Percentiles rank a stretch among this genome's conserved stretches.
These are phyloP conservation scores for Myriosclerotinia curreyana DNA, from an alignment of 2,329 filamentous ascomycete species.

Conservation along the genomic window DNA sequence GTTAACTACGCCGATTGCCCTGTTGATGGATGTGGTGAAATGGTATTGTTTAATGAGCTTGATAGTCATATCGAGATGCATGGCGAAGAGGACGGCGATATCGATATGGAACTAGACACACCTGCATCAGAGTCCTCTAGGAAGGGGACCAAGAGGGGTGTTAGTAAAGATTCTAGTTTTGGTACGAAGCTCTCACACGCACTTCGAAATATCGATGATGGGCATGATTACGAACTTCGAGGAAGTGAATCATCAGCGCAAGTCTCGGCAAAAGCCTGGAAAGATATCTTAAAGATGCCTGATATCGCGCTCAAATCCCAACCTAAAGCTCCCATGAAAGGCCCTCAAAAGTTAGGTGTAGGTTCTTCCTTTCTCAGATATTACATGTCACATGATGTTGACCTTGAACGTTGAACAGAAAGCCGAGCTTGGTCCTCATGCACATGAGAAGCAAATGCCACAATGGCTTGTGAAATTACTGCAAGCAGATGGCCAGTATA, in stretches of 20 bases:
- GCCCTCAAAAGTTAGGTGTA: constrained; percentile 38
- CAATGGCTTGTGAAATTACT: constrained; percentile 62
- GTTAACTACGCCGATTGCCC: constrained; percentile 52
- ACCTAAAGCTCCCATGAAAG: constrained; percentile 18
- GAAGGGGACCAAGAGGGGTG: not conserved
- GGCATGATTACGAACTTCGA: constrained; percentile 15
- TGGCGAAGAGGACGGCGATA: constrained; percentile 29
- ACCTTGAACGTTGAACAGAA: constrained; percentile 38
- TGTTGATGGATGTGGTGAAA: constrained; percentile 57
- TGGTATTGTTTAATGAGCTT: constrained; percentile 51
- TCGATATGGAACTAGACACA: constrained; percentile 27
- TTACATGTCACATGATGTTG: constrained; percentile 24
- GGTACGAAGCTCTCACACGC: constrained; percentile 20
- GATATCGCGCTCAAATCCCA: constrained; percentile 23
- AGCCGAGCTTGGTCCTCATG: constrained; percentile 67
- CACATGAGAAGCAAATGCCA: constrained; percentile 73
- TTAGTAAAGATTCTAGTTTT: constrained; percentile 23
- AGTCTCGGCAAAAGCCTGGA: constrained; percentile 36
- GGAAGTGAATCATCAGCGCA: constrained; percentile 25
- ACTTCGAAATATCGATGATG: constrained; percentile 31
- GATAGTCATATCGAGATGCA: constrained; percentile 60
- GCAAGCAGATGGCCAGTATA: constrained; percentile 54
- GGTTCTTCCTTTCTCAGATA: constrained; percentile 24
- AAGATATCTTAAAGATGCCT: constrained; percentile 39
- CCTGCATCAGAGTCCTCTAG: not conserved